Percentiles rank a stretch among this genome's conserved stretches.
Evolutionary conservation across 208 protist genomes (phyloP).

Genomic region (Tritrichomonas foetus): DNA sequence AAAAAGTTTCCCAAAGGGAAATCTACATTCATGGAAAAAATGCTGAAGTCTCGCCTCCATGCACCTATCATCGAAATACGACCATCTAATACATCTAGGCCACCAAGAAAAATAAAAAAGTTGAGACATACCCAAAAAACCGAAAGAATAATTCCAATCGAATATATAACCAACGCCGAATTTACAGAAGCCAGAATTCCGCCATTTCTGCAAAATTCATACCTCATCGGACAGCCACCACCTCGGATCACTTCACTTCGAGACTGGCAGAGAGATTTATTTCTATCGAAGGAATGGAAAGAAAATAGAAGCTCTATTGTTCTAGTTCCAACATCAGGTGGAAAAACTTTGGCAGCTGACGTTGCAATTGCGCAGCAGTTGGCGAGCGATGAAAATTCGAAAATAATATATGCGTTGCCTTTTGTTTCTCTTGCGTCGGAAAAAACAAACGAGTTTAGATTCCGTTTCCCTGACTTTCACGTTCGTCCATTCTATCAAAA

Average conservation of each 20-base stretch:
- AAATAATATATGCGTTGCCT: slow-evolving; percentile 2
- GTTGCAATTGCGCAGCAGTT: background rate
- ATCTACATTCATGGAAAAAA: no score
- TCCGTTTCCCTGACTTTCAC: background rate
- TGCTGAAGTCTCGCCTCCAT: no score
- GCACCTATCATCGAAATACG: no score
- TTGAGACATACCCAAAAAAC: no score
- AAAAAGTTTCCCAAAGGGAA: no score
- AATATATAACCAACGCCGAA: background rate
- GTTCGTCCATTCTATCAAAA: slow-evolving; percentile 27
- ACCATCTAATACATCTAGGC: no score
- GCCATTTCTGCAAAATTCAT: background rate
- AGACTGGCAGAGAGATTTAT: background rate
- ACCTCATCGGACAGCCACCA: background rate
- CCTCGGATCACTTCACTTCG: background rate
- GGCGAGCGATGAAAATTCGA: background rate
- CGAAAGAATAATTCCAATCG: background rate
- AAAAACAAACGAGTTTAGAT: background rate
- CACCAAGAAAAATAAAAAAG: no score
- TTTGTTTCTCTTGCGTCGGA: slow-evolving; percentile 15
- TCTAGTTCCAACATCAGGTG: slow-evolving; percentile 28
- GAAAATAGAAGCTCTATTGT: background rate
- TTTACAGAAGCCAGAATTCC: background rate
- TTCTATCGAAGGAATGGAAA: background rate
- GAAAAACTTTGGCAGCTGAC: slow-evolving; percentile 26